Evolutionary conservation across 345 rosid species (phyloP).

Genomic region (Eucalyptus dawsonii): DNA sequence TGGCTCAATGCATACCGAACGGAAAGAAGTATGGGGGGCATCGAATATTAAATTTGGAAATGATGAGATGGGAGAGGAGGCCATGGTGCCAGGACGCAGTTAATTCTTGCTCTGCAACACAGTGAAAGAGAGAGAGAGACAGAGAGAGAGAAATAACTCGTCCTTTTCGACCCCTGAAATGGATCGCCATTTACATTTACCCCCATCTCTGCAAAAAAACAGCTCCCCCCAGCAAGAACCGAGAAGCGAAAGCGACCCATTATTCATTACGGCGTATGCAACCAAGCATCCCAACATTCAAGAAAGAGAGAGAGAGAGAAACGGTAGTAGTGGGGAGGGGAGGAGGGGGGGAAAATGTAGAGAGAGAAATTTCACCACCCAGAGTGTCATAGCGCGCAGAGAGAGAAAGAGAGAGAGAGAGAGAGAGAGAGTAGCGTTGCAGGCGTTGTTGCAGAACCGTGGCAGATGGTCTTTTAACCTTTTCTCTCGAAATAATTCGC

Average conservation of each 20-base stretch:
- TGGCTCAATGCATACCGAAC: not conserved
- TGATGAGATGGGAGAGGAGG: not conserved
- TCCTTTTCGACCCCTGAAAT: not conserved
- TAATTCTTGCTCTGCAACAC: not conserved
- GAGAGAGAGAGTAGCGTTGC: constrained; percentile 17
- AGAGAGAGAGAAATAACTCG: not conserved
- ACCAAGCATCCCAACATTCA: not conserved
- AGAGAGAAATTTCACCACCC: not conserved
- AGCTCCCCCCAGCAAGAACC: not conserved
- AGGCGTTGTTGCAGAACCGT: constrained; percentile 24
- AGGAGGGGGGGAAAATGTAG: not conserved
- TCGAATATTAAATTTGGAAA: not conserved
- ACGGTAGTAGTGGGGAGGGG: not conserved
- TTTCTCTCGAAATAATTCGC: constrained; percentile 35
- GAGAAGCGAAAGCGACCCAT: not conserved
- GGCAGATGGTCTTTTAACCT: constrained; percentile 45
- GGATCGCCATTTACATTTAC: not conserved
- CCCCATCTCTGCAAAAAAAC: not conserved
- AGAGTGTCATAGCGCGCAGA: not conserved
- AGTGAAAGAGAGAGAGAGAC: not conserved
- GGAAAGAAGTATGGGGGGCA: not conserved
- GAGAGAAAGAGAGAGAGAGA: constrained; percentile 15
- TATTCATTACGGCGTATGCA: not conserved
- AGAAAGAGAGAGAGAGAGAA: not conserved
- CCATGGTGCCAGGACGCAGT: not conserved